A percentile compares a stretch with the other conserved stretches of the same genome.
Evolutionary conservation across 257 asterid genomes (phyloP).

Genomic region (Rauvolfia tetraphylla): DNA sequence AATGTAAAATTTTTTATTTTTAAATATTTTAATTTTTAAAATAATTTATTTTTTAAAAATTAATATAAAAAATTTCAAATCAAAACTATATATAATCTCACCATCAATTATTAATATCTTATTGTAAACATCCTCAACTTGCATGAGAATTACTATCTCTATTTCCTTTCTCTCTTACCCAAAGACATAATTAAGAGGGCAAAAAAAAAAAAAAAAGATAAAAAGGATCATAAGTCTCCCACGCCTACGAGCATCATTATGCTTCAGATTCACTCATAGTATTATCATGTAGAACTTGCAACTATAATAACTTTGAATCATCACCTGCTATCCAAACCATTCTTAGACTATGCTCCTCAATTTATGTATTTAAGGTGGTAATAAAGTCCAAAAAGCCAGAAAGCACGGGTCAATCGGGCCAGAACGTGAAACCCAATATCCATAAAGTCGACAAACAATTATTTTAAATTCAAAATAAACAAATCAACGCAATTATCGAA

Average conservation of each 20-base stretch:
- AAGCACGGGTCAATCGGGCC: constrained; percentile 11
- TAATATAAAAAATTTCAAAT: too few relatives aligned
- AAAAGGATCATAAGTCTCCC: neutral
- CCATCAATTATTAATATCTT: too few relatives aligned
- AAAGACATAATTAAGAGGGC: too few relatives aligned
- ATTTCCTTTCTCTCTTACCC: too few relatives aligned
- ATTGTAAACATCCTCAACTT: too few relatives aligned
- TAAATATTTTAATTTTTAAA: too few relatives aligned
- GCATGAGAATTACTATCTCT: too few relatives aligned
- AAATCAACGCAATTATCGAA: neutral
- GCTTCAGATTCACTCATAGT: constrained; percentile 7
- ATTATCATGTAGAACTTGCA: neutral
- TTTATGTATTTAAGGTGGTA: neutral
- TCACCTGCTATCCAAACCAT: neutral
- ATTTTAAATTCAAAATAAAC: neutral
- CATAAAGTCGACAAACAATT: neutral
- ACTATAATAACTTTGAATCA: neutral
- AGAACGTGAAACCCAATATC: constrained; percentile 5
- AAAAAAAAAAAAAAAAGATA: neutral
- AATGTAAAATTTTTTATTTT: too few relatives aligned
- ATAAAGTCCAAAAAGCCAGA: neutral
- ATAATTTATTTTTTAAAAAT: too few relatives aligned
- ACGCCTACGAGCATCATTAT: neutral
- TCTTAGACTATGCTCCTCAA: neutral
- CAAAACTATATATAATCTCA: too few relatives aligned